phyloP scores from a whole-genome alignment of 202 grass and related monocot genomes.

The Schoenoplectus triqueter region DNA sequence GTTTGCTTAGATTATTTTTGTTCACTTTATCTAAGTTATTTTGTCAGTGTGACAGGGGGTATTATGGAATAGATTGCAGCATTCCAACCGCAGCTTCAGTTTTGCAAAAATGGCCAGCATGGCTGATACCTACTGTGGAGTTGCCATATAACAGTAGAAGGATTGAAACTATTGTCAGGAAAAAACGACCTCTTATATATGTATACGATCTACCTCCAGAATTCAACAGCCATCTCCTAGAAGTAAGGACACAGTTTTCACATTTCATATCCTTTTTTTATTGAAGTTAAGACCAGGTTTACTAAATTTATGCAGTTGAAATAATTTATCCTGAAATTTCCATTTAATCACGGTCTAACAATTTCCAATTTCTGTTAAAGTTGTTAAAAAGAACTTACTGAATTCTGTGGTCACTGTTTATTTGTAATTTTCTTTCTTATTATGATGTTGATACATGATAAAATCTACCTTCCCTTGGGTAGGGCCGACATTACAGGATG shows the following conservation, averaged over 20 bases:
- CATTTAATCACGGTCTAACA: neutral
- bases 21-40: slow-evolving; percentile 46
- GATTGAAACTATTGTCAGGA: slow-evolving; percentile 61
- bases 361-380: neutral
- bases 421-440: neutral
- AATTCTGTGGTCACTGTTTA: neutral
- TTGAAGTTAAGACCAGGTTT: neutral
- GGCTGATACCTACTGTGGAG: slow-evolving; percentile 56
- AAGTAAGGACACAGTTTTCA: slow-evolving; percentile 56
- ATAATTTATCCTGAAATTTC: neutral
- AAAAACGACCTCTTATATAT: slow-evolving; percentile 90
- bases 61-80: slow-evolving; percentile 97
- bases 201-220: slow-evolving; percentile 95
- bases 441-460: slow-evolving; percentile 24
- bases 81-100: slow-evolving; percentile 68
- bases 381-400: neutral
- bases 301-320: neutral
- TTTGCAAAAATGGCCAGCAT: slow-evolving; percentile 64
- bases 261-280: neutral
- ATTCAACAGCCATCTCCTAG: slow-evolving; percentile 89
- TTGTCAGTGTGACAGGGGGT: slow-evolving; percentile 83
- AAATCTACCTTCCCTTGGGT: slow-evolving; percentile 41
- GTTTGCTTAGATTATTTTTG: slow-evolving; percentile 17
- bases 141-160: slow-evolving; percentile 26
- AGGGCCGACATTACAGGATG: slow-evolving; percentile 84